Percentiles rank a stretch among this genome's conserved stretches.
phyloP scores from a whole-genome alignment of 495 filamentous ascomycete genomes.

The Xylaria bambusicola region DNA sequence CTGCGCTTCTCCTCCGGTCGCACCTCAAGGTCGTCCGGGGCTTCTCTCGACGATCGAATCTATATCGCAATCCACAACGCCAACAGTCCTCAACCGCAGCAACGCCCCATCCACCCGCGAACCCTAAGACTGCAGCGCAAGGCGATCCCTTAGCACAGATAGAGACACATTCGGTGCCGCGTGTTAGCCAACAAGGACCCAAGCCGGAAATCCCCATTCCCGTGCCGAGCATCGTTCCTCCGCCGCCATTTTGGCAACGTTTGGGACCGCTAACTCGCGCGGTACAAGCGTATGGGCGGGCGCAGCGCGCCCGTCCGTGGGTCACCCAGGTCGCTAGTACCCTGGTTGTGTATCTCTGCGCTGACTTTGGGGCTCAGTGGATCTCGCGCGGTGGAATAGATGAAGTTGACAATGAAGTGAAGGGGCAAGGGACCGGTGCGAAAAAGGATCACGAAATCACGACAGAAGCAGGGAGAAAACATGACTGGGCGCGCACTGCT shows the following conservation, averaged over 20 bases:
- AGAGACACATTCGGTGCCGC: neutral
- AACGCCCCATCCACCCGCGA: neutral
- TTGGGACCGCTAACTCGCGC: slow-evolving; percentile 60
- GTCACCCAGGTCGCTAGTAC: slow-evolving; percentile 74
- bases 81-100: slow-evolving; percentile 7
- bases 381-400: slow-evolving; percentile 32
- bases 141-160: neutral
- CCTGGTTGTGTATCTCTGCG: slow-evolving; percentile 74
- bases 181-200: neutral
- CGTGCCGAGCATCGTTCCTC: slow-evolving; percentile 43
- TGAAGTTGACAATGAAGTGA: slow-evolving; percentile 42
- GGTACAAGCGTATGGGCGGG: slow-evolving; percentile 69
- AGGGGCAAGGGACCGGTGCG: slow-evolving; percentile 52
- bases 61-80: neutral
- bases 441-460: too few species aligned
- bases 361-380: slow-evolving; percentile 78
- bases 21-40: neutral
- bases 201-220: slow-evolving; percentile 34
- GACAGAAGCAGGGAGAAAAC: too few species aligned
- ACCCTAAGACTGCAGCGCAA: neutral
- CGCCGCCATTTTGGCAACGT: slow-evolving; percentile 42
- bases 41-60: neutral
- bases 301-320: slow-evolving; percentile 70
- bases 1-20: slow-evolving; percentile 6
- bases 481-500: slow-evolving; percentile 69